Evolutionary conservation across 495 filamentous ascomycete genomes (phyloP).

Genomic region (Penicillium mononematosum): DNA sequence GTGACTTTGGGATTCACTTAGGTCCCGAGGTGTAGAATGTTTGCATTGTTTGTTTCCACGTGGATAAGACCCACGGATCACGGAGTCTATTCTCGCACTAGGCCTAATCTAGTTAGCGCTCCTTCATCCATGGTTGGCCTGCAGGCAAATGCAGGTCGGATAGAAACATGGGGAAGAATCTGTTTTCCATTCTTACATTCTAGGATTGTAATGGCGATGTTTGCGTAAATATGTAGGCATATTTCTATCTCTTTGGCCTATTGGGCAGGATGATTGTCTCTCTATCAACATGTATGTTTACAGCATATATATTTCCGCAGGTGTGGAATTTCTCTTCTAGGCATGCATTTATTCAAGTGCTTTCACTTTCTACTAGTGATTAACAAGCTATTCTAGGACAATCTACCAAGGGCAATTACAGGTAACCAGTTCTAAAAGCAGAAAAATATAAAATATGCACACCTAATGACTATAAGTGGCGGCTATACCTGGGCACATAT

Average conservation of each 20-base stretch:
- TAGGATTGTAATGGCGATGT: neutral
- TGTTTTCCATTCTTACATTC: conserved; percentile 1
- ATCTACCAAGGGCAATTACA: neutral
- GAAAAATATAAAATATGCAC: neutral
- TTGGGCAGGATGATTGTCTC: neutral
- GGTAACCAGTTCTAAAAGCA: neutral
- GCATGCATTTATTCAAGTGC: neutral
- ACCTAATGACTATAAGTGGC: neutral
- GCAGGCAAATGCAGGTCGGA: conserved; percentile 24
- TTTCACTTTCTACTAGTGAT: neutral
- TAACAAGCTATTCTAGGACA: neutral
- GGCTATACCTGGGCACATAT: neutral
- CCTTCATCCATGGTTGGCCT: conserved; percentile 23
- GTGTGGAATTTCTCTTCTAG: neutral
- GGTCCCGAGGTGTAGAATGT: conserved; percentile 9
- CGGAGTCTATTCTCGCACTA: conserved; percentile 35
- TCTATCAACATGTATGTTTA: neutral
- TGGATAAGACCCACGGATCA: conserved; percentile 35
- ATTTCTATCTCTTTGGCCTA: neutral
- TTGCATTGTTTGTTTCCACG: conserved; percentile 41
- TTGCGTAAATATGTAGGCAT: neutral
- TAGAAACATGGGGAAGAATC: conserved; percentile 12
- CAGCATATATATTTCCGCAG: neutral
- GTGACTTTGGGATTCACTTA: conserved; percentile 1
- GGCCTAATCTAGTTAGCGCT: conserved; percentile 26